Conservation (phyloP, 2,329 filamentous ascomycete species). For the Fusarium nanum region DNA sequence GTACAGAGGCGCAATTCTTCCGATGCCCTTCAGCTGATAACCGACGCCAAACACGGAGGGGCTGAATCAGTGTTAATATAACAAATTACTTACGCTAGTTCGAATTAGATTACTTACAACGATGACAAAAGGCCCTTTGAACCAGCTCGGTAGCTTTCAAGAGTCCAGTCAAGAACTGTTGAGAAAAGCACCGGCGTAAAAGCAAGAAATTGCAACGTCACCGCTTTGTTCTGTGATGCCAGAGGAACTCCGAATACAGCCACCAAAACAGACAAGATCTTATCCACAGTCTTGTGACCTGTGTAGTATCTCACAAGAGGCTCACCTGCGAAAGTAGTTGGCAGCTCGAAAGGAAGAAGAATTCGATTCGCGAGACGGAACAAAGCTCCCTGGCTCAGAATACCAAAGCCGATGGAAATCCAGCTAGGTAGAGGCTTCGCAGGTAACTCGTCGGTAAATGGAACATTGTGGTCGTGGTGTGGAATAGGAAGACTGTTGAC, state of each 20-base stretch:
- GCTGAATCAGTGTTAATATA: not conserved
- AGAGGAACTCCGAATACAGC: not conserved
- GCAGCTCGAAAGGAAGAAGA: not conserved
- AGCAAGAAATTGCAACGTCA: not conserved
- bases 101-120: not conserved
- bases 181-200: not conserved
- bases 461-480: not conserved
- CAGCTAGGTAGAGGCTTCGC: not conserved
- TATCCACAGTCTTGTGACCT: not conserved
- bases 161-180: constrained; percentile 7
- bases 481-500: not conserved
- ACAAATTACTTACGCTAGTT: fast-evolving
- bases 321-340: not conserved
- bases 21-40: not conserved
- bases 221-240: fast-evolving
- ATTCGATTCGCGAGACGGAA: fast-evolving
- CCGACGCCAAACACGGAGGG: not conserved
- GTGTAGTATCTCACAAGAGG: not conserved
- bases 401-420: not conserved
- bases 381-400: not conserved
- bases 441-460: not conserved
- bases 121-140: not conserved
- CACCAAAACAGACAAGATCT: not conserved
- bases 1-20: not conserved
- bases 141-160: constrained; percentile 3